These are phyloP conservation scores for Novymonas esmeraldas DNA, from an alignment of 208 protist genomes.

Conservation along the genomic window DNA sequence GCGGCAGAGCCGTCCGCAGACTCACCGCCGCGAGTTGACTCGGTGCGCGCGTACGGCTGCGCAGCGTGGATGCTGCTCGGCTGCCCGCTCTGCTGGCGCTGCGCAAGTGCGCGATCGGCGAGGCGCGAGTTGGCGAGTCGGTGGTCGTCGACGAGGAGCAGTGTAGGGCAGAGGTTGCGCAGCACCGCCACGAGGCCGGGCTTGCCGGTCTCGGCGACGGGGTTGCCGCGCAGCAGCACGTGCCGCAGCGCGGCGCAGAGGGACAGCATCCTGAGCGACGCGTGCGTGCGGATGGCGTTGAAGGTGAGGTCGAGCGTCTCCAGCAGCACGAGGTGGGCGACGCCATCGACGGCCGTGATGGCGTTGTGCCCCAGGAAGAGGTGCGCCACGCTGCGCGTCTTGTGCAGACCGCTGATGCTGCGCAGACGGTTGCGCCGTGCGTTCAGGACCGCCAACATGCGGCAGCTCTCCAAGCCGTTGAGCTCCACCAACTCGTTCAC, in stretches of 20 bases:
- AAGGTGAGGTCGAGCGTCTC: slow-evolving; percentile 87
- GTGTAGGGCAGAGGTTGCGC: slow-evolving; percentile 84
- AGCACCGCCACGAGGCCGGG: slow-evolving; percentile 47
- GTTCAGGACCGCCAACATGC: slow-evolving; percentile 84
- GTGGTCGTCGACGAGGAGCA: slow-evolving; percentile 69
- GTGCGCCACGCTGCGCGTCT: slow-evolving; percentile 60
- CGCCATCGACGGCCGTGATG: slow-evolving; percentile 60
- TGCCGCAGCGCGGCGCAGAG: slow-evolving; percentile 64
- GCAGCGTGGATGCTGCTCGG: slow-evolving; percentile 32
- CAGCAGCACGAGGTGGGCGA: slow-evolving; percentile 80
- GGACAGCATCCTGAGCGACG: slow-evolving; percentile 70
- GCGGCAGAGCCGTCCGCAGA: slow-evolving; percentile 8
- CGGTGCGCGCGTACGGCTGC: slow-evolving; percentile 12
- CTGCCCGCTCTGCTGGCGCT: slow-evolving; percentile 34
- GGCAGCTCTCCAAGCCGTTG: slow-evolving; percentile 56
- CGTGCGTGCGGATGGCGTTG: slow-evolving; percentile 63
- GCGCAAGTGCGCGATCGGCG: slow-evolving; percentile 37
- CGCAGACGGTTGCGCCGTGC: slow-evolving; percentile 64
- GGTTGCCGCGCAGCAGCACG: slow-evolving; percentile 79
- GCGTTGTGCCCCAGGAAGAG: slow-evolving; percentile 84
- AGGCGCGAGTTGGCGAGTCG: slow-evolving; percentile 53
- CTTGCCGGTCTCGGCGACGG: slow-evolving; percentile 46
- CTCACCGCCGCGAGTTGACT: neutral
- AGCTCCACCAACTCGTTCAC: slow-evolving; percentile 64
- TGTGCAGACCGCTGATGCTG: slow-evolving; percentile 51